Conservation (phyloP, 306 rosid genomes). For the Carpinus viminea region DNA sequence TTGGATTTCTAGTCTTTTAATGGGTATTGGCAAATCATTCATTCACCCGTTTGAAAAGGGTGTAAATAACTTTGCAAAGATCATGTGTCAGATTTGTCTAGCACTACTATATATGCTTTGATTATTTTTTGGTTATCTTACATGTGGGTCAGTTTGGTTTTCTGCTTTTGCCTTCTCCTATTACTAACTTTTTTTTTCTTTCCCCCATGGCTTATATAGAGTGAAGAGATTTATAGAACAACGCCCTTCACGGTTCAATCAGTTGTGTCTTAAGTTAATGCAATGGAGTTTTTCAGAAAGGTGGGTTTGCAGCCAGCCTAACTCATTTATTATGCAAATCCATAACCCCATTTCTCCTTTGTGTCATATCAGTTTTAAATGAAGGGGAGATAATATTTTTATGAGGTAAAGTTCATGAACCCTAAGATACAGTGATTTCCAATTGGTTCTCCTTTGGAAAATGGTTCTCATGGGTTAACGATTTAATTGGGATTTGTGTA, state of each 20-base stretch:
- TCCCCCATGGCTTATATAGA: neutral
- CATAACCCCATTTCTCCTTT: slow-evolving; percentile 7
- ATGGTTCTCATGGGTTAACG: neutral
- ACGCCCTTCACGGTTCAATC: neutral
- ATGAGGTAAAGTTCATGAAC: slow-evolving; percentile 1
- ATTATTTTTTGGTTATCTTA: neutral
- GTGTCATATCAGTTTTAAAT: slow-evolving; percentile 10
- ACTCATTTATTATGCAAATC: slow-evolving; percentile 1
- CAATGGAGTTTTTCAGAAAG: neutral
- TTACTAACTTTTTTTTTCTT: neutral
- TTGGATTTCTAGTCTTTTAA: slow-evolving; percentile 11
- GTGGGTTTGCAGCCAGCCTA: neutral
- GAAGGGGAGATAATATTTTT: slow-evolving; percentile 20
- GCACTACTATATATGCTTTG: neutral
- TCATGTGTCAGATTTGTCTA: slow-evolving; percentile 25
- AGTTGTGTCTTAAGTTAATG: neutral
- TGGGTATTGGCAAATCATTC: slow-evolving; percentile 23
- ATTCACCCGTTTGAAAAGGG: slow-evolving; percentile 13
- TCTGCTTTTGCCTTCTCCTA: slow-evolving; percentile 6
- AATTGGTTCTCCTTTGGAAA: neutral
- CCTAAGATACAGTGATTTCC: neutral
- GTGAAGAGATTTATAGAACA: neutral
- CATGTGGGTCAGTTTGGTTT: slow-evolving; percentile 4
- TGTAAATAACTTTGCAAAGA: slow-evolving; percentile 9
- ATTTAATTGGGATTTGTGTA: neutral